Percentiles rank a stretch among this genome's conserved stretches.
Evolutionary conservation across 2,329 filamentous ascomycete genomes (phyloP).

Genomic region (Venturia oleaginea): DNA sequence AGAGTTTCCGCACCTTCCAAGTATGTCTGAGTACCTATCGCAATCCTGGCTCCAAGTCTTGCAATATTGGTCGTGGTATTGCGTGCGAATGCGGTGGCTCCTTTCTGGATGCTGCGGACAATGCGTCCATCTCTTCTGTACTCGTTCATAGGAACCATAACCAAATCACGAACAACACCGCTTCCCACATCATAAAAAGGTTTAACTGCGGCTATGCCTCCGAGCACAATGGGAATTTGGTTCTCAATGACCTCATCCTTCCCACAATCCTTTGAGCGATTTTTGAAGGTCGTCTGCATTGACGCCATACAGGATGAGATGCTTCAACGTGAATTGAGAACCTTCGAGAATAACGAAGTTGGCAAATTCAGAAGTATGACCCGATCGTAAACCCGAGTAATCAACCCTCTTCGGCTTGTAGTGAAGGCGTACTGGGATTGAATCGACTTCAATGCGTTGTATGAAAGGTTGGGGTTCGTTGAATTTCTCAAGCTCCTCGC

Average conservation of each 20-base stretch:
- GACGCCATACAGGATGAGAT: constrained; percentile 87
- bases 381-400: constrained; percentile 83
- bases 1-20: constrained; percentile 82
- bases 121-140: constrained; percentile 92
- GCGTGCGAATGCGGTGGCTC: constrained; percentile 78
- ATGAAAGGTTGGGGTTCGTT: constrained; percentile 55
- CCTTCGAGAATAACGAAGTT: constrained; percentile 92
- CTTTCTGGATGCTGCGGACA: constrained; percentile 84
- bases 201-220: constrained; percentile 81
- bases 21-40: constrained; percentile 89
- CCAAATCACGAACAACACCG: constrained; percentile 59
- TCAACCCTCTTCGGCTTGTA: constrained; percentile 99
- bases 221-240: constrained; percentile 80
- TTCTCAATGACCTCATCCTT: constrained; percentile 82
- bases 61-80: constrained; percentile 93
- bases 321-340: constrained; percentile 74
- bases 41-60: constrained; percentile 86
- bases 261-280: constrained; percentile 93
- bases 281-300: constrained; percentile 86
- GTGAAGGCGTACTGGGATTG: constrained; percentile 76
- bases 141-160: constrained; percentile 83
- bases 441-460: constrained; percentile 78
- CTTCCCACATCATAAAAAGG: constrained; percentile 85
- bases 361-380: constrained; percentile 96
- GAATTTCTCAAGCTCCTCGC: neutral